Base-by-base conservation (phyloP, 2,329 filamentous ascomycete species). In the Niveomyces coronatus region DNA sequence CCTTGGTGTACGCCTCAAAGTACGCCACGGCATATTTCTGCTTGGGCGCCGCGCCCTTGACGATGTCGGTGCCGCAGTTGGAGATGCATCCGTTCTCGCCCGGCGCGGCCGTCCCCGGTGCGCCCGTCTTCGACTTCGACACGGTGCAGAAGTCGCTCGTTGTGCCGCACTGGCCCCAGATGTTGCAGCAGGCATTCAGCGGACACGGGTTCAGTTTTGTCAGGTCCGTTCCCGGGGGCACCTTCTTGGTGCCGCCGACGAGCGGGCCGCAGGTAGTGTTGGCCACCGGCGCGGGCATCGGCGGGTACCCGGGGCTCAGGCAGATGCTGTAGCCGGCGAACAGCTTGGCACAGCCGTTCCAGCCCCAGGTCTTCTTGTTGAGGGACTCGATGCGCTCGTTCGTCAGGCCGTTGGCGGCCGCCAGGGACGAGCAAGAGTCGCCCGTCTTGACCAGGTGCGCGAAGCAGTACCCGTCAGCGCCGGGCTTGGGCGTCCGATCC, bases 101-200 rank as follows among this genome's bases (percentile, higher is more conserved):
- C 9, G 46, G 46, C 9, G 44, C 37, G 7, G 57, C 49, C 4
- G 61, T 64, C 9, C 63, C 63, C 2, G 61, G 64, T 1, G 47
- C 48, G 3, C 58, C 60, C 1, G 51, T 48, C 33, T 9, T 37
- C 32, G 48, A 53, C 13, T 43, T 24, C 9, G 40, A 27, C 14
- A 24, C 23, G 14, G 35, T 46, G 46, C 64, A 69, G 43, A 64
- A 65, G 9, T 60, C 58, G 3, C 42, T 38, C 1, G 57, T 59
- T 14, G 53, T 55, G n/a, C 63, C 63, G 22, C 64, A 67, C 18
- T 58, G 49, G 5, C 63, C 64, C 54, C 56, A 64, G 29, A 55
- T 50, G 40, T 62, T 45, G 39, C 53, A 52, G 33, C 51, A 54
- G 10, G 49, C 49, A 10, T 54, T 53, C 4, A 57, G 42, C 2